These are phyloP conservation scores for Fusarium foetens DNA, from an alignment of 2,329 filamentous ascomycete species.

Conservation along the genomic window DNA sequence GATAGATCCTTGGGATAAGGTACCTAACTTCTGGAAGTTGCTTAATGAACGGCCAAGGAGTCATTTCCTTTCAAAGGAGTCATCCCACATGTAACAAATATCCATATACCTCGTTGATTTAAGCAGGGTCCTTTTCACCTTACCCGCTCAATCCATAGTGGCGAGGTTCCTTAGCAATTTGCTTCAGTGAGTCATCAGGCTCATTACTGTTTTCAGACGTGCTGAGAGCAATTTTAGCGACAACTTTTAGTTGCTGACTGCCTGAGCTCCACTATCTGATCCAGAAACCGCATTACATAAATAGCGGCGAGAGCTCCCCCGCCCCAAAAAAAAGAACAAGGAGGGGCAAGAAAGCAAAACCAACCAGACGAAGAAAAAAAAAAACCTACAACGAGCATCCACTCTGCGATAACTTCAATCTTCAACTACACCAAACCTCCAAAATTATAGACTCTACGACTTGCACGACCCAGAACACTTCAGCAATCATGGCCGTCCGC, in stretches of 20 bases:
- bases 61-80: slow-evolving; percentile 15
- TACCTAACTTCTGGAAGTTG: background rate
- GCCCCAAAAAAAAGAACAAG: background rate
- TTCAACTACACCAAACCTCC: background rate
- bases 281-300: slow-evolving; percentile 36
- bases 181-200: slow-evolving; percentile 19
- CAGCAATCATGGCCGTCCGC: slow-evolving; percentile 70
- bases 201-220: slow-evolving; percentile 13
- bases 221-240: background rate
- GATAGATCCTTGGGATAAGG: background rate
- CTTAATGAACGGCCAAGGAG: slow-evolving; percentile 8
- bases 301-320: slow-evolving; percentile 35
- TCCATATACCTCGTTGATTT: background rate
- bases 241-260: background rate
- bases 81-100: background rate
- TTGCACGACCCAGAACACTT: slow-evolving; percentile 23
- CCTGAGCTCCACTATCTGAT: slow-evolving; percentile 11
- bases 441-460: slow-evolving; percentile 36
- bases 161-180: slow-evolving; percentile 1
- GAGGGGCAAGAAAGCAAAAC: slow-evolving; percentile 1
- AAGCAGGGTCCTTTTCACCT: background rate
- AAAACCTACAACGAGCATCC: slow-evolving; percentile 32
- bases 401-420: slow-evolving; percentile 28
- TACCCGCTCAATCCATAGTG: background rate
- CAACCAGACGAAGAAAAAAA: slow-evolving; percentile 22